A percentile compares a stretch with the other conserved stretches of the same genome.
Evolutionary conservation across 495 filamentous ascomycete genomes (phyloP).

Genomic region (Aspergillus ellipticus): DNA sequence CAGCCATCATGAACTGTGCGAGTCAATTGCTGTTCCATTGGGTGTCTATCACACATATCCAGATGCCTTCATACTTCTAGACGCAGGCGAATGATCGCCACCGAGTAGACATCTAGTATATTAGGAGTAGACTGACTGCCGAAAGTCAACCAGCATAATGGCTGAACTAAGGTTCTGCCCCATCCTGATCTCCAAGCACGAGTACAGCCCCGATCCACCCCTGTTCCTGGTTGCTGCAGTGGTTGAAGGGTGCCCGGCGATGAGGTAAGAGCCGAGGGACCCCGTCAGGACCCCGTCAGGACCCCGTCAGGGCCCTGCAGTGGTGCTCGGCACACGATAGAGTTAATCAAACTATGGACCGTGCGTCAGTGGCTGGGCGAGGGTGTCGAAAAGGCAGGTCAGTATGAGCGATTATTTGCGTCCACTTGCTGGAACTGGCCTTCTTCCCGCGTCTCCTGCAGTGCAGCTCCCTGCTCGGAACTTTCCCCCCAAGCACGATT

Average conservation of each 20-base stretch:
- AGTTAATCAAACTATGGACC: conserved; percentile 3
- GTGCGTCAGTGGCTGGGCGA: conserved; percentile 2
- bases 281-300: too few relatives aligned
- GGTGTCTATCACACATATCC: too few relatives aligned
- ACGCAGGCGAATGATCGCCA: too few relatives aligned
- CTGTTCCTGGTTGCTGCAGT: not conserved
- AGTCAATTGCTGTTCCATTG: too few relatives aligned
- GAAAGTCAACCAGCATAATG: too few relatives aligned
- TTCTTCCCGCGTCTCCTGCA: not conserved
- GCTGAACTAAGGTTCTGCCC: too few relatives aligned
- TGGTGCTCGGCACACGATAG: not conserved
- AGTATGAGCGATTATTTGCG: conserved; percentile 5
- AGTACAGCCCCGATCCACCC: not conserved
- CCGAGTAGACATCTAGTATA: too few relatives aligned
- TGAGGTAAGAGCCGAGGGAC: not conserved
- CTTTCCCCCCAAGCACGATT: not conserved
- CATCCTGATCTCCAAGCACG: too few relatives aligned
- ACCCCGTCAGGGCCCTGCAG: too few relatives aligned
- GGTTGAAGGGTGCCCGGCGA: not conserved
- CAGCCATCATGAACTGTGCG: too few relatives aligned
- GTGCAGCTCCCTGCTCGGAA: not conserved
- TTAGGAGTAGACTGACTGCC: too few relatives aligned
- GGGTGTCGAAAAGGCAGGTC: not conserved
- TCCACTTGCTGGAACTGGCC: not conserved
- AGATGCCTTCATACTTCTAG: too few relatives aligned